These are phyloP conservation scores for Deuterostichococcus epilithicus DNA, from an alignment of 139 green algal species.

Conservation along the genomic window DNA sequence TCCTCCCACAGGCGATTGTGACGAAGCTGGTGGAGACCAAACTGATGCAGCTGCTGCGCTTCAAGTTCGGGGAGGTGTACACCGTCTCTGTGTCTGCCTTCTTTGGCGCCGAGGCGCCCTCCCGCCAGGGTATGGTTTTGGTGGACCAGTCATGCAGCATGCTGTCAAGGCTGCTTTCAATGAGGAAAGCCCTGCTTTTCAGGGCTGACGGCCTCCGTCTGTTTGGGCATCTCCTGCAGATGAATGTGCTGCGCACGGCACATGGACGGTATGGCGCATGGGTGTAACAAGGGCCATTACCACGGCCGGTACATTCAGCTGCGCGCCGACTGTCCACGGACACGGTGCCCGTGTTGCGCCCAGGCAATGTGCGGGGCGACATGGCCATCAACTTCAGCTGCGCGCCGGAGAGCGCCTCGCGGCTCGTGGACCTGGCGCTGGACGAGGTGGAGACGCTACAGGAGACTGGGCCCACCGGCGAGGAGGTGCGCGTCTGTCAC, in stretches of 20 bases:
- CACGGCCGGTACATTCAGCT: no score
- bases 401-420: slow-evolving; percentile 48
- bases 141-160: no score
- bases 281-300: no score
- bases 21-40: slow-evolving; percentile 65
- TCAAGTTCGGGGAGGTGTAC: slow-evolving; percentile 71
- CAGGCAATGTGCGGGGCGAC: slow-evolving; percentile 51
- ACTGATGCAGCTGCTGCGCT: slow-evolving; percentile 71
- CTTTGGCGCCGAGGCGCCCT: slow-evolving; percentile 59
- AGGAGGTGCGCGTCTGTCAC: slow-evolving; percentile 2
- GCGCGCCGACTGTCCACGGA: no score
- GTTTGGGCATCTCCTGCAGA: no score
- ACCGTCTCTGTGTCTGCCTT: slow-evolving; percentile 50
- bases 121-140: slow-evolving; percentile 13
- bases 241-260: no score
- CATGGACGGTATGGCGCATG: no score
- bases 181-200: no score
- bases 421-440: slow-evolving; percentile 59
- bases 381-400: slow-evolving; percentile 79
- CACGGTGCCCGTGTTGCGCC: not conserved
- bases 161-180: no score
- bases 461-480: not conserved
- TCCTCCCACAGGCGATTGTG: not conserved
- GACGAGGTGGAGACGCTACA: slow-evolving; percentile 39
- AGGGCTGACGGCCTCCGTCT: no score